phyloP scores from a whole-genome alignment of 2,329 filamentous ascomycete genomes.

The Aspergillus sp. region DNA sequence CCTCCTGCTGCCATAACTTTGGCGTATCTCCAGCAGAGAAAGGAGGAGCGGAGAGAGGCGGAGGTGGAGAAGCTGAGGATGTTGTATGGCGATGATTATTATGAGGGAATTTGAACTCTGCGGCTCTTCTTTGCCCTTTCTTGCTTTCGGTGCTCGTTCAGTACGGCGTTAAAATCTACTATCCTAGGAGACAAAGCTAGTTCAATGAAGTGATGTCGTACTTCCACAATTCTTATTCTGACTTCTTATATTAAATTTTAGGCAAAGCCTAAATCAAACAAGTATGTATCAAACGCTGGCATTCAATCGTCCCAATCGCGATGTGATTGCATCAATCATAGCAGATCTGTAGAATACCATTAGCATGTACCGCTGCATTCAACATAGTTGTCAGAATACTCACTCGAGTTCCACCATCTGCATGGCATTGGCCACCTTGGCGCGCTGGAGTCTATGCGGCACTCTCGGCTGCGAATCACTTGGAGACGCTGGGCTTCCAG shows the following conservation, averaged over 20 bases:
- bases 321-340: constrained; percentile 44
- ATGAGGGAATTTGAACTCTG: too few species aligned
- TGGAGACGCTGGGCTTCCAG: constrained; percentile 31
- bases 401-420: constrained; percentile 52
- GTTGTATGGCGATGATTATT: too few species aligned
- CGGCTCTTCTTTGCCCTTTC: too few species aligned
- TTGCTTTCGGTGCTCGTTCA: too few species aligned
- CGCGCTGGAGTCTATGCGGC: constrained; percentile 44
- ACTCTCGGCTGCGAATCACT: constrained; percentile 32
- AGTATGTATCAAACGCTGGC: constrained; percentile 26
- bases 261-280: neutral
- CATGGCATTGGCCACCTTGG: constrained; percentile 50
- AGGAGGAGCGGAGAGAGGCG: too few species aligned
- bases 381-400: constrained; percentile 16
- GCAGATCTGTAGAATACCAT: constrained; percentile 33
- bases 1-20: too few species aligned
- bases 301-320: constrained; percentile 41
- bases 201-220: too few species aligned
- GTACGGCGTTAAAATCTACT: too few species aligned
- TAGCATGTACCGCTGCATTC: constrained; percentile 9
- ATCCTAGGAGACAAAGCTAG: too few species aligned
- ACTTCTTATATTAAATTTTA: neutral
- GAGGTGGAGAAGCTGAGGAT: too few species aligned
- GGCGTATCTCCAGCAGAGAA: too few species aligned
- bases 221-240: too few species aligned